A percentile compares a stretch with the other conserved stretches of the same genome.
Evolutionary conservation across 2,329 filamentous ascomycete species (phyloP).

Genomic region (Whalleya microplaca): DNA sequence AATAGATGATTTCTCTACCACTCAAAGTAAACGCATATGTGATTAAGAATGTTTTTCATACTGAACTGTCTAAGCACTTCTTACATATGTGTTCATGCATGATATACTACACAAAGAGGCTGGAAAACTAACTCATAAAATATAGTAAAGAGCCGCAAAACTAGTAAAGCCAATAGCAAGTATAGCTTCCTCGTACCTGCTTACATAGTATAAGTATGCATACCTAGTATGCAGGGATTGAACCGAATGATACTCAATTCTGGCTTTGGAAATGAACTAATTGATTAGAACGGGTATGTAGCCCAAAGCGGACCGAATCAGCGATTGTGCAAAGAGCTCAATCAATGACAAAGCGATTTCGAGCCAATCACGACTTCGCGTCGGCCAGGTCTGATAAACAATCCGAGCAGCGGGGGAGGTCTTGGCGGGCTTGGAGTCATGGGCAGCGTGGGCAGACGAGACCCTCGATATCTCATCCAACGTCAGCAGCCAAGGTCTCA

Average conservation of each 20-base stretch:
- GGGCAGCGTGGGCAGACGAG: neutral
- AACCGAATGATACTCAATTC: neutral
- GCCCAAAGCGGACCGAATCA: neutral
- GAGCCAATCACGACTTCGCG: constrained; percentile 13
- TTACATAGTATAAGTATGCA: too few relatives aligned
- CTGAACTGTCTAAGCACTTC: too few relatives aligned
- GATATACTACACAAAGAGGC: too few relatives aligned
- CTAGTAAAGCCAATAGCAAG: too few relatives aligned
- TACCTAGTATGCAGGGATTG: too few relatives aligned
- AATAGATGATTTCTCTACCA: too few relatives aligned
- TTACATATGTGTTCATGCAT: too few relatives aligned
- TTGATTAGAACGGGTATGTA: neutral
- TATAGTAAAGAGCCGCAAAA: too few relatives aligned
- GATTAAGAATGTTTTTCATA: too few relatives aligned
- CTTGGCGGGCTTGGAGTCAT: constrained; percentile 13
- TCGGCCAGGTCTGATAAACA: neutral
- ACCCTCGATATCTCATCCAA: constrained; percentile 14
- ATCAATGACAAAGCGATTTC: neutral
- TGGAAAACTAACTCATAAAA: too few relatives aligned
- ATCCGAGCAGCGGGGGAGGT: neutral
- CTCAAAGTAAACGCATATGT: too few relatives aligned
- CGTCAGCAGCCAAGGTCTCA: constrained; percentile 16
- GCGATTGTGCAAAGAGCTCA: neutral
- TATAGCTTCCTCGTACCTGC: too few relatives aligned
- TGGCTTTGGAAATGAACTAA: neutral